Conservation (phyloP, 192 early-diverging fungal species). For the Podila horticola region DNA sequence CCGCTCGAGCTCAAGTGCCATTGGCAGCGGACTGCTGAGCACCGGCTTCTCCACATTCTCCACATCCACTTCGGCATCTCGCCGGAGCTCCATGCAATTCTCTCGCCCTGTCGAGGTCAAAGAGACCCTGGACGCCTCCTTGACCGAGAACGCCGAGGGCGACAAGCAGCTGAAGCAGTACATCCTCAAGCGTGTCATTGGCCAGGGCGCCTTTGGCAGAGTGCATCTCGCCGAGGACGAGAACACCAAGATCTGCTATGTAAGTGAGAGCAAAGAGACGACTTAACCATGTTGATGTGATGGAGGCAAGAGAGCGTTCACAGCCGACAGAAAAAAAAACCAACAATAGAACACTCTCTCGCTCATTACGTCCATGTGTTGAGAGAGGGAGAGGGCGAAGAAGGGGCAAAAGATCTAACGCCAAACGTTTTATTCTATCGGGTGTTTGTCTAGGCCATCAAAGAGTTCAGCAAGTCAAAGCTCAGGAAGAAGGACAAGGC, state of each 20-base stretch:
- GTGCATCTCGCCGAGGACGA: conserved; percentile 81
- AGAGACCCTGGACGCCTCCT: conserved; percentile 62
- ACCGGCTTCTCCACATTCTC: conserved; percentile 17
- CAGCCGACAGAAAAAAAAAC: not conserved
- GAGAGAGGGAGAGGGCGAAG: too few species aligned
- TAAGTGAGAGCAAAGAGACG: conserved; percentile 38
- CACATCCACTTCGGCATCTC: conserved; percentile 21
- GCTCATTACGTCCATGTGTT: too few species aligned
- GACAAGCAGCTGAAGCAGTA: conserved; percentile 87
- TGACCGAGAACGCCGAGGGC: conserved; percentile 77
- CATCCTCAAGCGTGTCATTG: conserved; percentile 77
- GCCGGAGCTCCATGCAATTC: conserved; percentile 37
- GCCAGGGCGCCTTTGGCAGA: conserved; percentile 89
- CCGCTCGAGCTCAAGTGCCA: conserved; percentile 6
- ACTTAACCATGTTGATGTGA: not conserved
- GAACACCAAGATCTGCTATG: conserved; percentile 62
- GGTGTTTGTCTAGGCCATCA: conserved; percentile 76
- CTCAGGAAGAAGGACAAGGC: conserved; percentile 77
- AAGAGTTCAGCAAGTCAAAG: conserved; percentile 92
- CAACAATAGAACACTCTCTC: not conserved
- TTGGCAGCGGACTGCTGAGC: not conserved
- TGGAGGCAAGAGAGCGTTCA: too few species aligned
- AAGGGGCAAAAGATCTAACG: too few species aligned
- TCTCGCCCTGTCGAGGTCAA: conserved; percentile 15
- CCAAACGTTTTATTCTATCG: not conserved